phyloP scores from a whole-genome alignment of 2,329 filamentous ascomycete species.

The Alternaria sp. region DNA sequence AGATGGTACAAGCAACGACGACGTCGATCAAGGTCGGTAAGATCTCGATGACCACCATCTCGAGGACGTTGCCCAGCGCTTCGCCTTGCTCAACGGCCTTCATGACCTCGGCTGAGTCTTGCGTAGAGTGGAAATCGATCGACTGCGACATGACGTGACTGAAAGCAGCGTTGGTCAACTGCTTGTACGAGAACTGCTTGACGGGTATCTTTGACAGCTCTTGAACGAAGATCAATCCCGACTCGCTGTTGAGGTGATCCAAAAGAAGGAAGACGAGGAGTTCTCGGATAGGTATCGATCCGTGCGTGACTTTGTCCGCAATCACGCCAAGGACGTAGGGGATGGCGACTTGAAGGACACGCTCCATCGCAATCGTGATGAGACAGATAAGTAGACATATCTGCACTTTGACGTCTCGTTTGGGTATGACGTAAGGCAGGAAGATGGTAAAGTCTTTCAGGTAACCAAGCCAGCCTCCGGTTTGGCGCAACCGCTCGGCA shows the following conservation, averaged over 20 bases:
- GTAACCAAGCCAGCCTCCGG: slow-evolving; percentile 78
- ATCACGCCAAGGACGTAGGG: neutral
- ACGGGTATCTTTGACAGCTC: neutral
- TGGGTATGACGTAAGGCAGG: slow-evolving; percentile 78
- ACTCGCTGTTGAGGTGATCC: neutral
- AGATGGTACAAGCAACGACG: neutral
- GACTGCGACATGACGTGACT: neutral
- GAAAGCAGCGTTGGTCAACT: neutral
- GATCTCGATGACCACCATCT: neutral
- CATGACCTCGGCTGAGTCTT: neutral
- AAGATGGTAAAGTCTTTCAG: slow-evolving; percentile 75
- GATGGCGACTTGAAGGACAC: neutral
- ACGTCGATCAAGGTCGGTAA: neutral
- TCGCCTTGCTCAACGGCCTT: neutral
- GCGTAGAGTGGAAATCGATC: neutral
- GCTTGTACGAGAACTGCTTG: neutral
- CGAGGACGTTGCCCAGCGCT: neutral
- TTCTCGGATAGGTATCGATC: neutral
- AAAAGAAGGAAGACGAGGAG: neutral
- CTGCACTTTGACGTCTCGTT: slow-evolving; percentile 56
- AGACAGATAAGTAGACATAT: neutral
- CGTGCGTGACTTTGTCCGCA: neutral
- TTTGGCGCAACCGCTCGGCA: slow-evolving; percentile 68
- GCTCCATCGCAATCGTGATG: neutral
- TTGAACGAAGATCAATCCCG: neutral